Percentiles rank a stretch among this genome's conserved stretches.
These are phyloP conservation scores for Cystofilobasidium macerans DNA, from an alignment of 768 basidiomycete species.

Conservation along the genomic window DNA sequence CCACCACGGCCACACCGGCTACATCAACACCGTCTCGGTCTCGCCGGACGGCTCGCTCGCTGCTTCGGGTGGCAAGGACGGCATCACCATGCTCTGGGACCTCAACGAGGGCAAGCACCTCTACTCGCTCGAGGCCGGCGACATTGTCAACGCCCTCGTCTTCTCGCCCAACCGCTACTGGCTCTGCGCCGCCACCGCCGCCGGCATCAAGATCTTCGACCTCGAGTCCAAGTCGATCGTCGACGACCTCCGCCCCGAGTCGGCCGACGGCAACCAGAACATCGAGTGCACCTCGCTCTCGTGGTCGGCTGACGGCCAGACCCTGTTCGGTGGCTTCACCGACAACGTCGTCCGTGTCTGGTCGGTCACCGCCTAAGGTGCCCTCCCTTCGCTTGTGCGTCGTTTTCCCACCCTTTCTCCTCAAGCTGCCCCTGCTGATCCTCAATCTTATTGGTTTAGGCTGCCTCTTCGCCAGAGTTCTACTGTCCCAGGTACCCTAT, in stretches of 20 bases:
- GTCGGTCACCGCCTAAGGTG: too few species aligned
- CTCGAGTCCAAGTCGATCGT: slow-evolving; percentile 99
- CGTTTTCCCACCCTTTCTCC: too few species aligned
- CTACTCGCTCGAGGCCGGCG: slow-evolving; percentile 97
- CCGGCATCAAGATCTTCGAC: slow-evolving; percentile 98
- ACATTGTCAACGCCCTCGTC: slow-evolving; percentile 96
- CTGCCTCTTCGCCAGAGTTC: too few species aligned
- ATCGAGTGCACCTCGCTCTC: slow-evolving; percentile 88
- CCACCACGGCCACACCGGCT: slow-evolving; percentile 98
- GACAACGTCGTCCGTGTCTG: too few species aligned
- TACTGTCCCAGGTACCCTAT: too few species aligned
- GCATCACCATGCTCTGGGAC: slow-evolving; percentile 99
- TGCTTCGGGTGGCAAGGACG: slow-evolving; percentile 98
- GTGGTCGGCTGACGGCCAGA: slow-evolving; percentile 97
- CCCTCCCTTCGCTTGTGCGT: background rate
- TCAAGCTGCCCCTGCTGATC: too few species aligned
- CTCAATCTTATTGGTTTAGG: too few species aligned
- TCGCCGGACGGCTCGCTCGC: slow-evolving; percentile 98
- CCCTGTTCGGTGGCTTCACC: too few species aligned
- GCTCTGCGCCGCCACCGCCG: slow-evolving; percentile 95
- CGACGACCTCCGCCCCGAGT: slow-evolving; percentile 95
- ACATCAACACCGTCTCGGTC: slow-evolving; percentile 96
- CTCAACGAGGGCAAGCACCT: slow-evolving; percentile 99
- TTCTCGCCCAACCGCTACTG: slow-evolving; percentile 99
- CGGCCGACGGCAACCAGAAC: slow-evolving; percentile 58